phyloP scores from a whole-genome alignment of 1,284 basidiomycete genomes.

The Stygiomarasmius scandens region DNA sequence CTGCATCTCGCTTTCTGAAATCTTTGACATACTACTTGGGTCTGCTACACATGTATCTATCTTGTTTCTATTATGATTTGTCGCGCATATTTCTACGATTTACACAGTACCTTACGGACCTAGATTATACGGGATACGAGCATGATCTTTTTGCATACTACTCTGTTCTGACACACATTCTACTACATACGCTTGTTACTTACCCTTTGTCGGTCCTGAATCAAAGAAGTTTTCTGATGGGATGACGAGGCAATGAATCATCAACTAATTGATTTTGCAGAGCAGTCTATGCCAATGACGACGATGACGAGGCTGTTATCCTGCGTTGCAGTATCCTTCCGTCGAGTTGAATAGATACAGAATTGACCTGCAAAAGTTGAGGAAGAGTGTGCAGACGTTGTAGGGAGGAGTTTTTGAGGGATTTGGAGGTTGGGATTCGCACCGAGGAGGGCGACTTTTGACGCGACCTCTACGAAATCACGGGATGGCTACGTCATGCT shows the following conservation, averaged over 20 bases:
- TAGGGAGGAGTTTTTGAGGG: too few relatives aligned
- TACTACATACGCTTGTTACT: neutral
- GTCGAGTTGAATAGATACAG: too few relatives aligned
- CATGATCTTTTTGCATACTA: neutral
- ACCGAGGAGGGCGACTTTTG: neutral
- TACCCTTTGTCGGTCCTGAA: too few relatives aligned
- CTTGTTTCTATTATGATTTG: neutral
- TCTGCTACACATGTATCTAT: slow-evolving; percentile 4
- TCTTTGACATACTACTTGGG: slow-evolving; percentile 3
- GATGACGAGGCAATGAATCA: neutral
- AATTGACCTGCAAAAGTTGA: too few relatives aligned
- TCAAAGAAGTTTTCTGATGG: neutral
- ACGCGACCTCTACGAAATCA: neutral
- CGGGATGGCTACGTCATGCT: neutral
- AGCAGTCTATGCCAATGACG: neutral
- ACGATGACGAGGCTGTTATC: neutral
- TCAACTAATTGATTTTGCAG: neutral
- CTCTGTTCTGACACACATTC: neutral
- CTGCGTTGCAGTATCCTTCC: too few relatives aligned
- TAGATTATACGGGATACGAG: neutral
- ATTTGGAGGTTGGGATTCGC: neutral
- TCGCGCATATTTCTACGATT: neutral
- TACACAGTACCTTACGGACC: neutral
- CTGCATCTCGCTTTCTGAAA: neutral
- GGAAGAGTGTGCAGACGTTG: too few relatives aligned